Evolutionary conservation across 2,329 filamentous ascomycete genomes (phyloP).

Genomic region (Colletotrichum abscissum): DNA sequence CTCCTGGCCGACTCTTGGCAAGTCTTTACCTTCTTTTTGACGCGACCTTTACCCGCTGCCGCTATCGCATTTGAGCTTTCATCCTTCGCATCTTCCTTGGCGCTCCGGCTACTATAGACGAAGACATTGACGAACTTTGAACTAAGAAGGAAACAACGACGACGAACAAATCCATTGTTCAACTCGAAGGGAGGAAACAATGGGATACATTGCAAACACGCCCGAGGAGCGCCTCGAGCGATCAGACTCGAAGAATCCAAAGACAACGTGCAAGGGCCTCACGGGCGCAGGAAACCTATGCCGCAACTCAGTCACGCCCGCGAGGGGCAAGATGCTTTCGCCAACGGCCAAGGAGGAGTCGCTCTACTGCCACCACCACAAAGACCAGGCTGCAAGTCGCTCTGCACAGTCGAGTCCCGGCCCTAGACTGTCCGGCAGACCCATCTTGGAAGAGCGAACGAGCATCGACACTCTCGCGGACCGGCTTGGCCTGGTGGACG

Average conservation of each 20-base stretch:
- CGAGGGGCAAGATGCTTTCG: conserved; percentile 38
- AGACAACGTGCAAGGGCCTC: conserved; percentile 88
- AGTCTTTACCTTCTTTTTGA: neutral
- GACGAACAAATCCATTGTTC: neutral
- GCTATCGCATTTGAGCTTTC: neutral
- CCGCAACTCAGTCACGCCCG: conserved; percentile 73
- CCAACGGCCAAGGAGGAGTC: conserved; percentile 57
- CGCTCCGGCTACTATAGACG: neutral
- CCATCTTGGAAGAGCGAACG: conserved; percentile 72
- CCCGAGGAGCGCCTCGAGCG: conserved; percentile 84
- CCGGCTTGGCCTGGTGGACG: conserved; percentile 78
- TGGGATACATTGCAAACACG: conserved; percentile 77
- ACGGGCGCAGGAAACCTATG: conserved; percentile 87
- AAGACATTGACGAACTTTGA: neutral
- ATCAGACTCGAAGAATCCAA: conserved; percentile 85
- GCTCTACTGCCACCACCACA: conserved; percentile 96
- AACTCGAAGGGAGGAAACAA: conserved; percentile 43
- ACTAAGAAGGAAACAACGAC: neutral
- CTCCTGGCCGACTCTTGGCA: neutral
- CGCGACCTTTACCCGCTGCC: neutral
- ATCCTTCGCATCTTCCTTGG: neutral
- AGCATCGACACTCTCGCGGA: conserved; percentile 91
- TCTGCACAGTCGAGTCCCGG: conserved; percentile 59
- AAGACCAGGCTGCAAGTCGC: conserved; percentile 80
- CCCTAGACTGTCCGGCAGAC: conserved; percentile 54